Evolutionary conservation across 768 basidiomycete species (phyloP), one percentile per base, ranked within the genome.

Genomic region (Astraeus odoratus): DNA sequence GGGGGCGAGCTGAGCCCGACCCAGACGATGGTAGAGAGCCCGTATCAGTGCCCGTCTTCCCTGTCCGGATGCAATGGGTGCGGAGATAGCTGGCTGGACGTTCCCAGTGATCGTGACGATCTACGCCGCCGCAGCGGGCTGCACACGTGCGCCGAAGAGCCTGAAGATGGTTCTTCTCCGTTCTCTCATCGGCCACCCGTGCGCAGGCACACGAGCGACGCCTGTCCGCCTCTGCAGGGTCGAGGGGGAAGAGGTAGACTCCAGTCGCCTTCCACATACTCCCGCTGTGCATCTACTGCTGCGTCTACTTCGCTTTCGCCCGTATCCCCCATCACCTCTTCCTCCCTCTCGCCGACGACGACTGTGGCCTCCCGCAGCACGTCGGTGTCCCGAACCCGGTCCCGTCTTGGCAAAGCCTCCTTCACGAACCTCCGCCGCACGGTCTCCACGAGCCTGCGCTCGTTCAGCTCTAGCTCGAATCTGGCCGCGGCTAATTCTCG

Each of bases 361-460:
- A 20, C 37, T 12, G 18, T 13, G 10, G 30, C 10, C 30, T 5
- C 30, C n/a, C 30, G 30, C 10, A 25, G 12, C 12, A 38, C 37
- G 7, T 20, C 22, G 20, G 19, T 31, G 19, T 38, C 37, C 15
- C 10, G 37, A 15, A 12, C 19, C 12, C 23, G 10, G 2, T 38
- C 37, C 23, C 10, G 19, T 24, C 20, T 38, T 10, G 37, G 22
- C 20, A 38, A 38, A 12, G 48, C 63, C 3, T 69, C 68, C 13
- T 45, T 71, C 22, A 55, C 56, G 29, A 70, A 68, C 50, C 56
- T 74, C 22, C 67, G 71, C 4, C 67, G 72, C 25, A 67, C 69
- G 1, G 62, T 75, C 26, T 58, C 70, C 9, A 67, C 67, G 24
- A 65, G 50, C 10, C 25, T 55, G 42, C 41, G 39, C 27, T 46